Conservation (phyloP, 1,284 basidiomycete genomes). For the Pholiota adiposa region DNA sequence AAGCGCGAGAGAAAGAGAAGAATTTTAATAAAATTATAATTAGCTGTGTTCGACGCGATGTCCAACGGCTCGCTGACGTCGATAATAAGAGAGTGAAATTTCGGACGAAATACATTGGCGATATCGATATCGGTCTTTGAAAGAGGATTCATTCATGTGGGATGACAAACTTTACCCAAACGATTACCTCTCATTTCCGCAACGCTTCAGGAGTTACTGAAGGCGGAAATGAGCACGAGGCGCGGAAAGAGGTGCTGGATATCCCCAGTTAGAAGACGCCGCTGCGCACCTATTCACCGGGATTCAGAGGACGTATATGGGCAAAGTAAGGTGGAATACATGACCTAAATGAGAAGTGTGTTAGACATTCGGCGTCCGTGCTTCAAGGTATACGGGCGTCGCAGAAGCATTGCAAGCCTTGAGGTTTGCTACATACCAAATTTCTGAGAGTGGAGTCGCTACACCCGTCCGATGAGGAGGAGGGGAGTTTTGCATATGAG, state of each 20-base stretch:
- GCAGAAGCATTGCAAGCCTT: background rate
- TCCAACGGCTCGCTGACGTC: too few species aligned
- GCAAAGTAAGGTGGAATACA: background rate
- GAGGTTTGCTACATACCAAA: background rate
- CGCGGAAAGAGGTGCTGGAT: background rate
- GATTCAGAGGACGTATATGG: background rate
- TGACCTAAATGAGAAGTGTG: background rate
- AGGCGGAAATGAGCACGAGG: background rate
- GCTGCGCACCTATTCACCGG: background rate
- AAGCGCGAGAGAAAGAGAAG: too few species aligned
- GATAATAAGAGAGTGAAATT: too few species aligned
- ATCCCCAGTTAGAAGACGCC: background rate
- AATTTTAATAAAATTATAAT: too few species aligned
- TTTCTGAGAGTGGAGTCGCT: background rate
- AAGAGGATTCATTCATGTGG: background rate
- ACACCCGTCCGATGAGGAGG: background rate
- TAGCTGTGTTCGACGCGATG: too few species aligned
- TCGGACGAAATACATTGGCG: too few species aligned
- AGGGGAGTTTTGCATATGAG: background rate
- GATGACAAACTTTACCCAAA: background rate
- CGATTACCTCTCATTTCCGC: constrained; percentile 4
- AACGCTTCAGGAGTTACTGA: background rate
- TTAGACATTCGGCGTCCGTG: background rate
- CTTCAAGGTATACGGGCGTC: background rate
- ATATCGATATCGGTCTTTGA: constrained; percentile 2